phyloP scores from a whole-genome alignment of 2,329 filamentous ascomycete species.

The Pseudogymnoascus sp. region DNA sequence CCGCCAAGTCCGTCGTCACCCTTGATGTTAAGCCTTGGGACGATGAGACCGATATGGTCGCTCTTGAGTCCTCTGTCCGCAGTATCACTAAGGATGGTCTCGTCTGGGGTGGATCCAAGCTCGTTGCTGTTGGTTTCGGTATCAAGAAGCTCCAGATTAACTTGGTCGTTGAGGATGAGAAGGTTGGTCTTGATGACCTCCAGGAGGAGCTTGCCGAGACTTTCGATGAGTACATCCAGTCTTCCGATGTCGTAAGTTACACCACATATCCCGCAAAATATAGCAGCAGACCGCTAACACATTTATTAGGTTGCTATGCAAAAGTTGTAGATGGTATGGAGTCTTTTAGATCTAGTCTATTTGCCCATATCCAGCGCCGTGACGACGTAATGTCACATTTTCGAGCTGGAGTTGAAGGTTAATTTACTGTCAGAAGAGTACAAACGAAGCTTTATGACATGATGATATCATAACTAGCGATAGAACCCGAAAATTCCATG shows the following conservation, averaged over 20 bases:
- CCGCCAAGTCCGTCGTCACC: constrained; percentile 93
- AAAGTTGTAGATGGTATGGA: constrained; percentile 61
- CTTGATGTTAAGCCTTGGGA: constrained; percentile 98
- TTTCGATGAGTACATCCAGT: constrained; percentile 94
- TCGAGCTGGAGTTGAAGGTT: constrained; percentile 19
- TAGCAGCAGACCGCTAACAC: constrained; percentile 14
- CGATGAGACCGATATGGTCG: constrained; percentile 87
- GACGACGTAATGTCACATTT: constrained; percentile 19
- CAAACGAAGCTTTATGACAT: constrained; percentile 23
- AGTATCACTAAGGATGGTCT: constrained; percentile 86
- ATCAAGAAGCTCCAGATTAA: constrained; percentile 99
- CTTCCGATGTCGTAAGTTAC: constrained; percentile 63
- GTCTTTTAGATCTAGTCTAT: constrained; percentile 21
- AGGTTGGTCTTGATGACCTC: constrained; percentile 79
- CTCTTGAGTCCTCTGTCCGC: constrained; percentile 72
- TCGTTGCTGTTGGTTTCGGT: constrained; percentile 88
- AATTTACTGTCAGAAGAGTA: constrained; percentile 14
- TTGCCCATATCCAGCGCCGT: constrained; percentile 16
- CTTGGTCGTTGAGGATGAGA: constrained; percentile 94
- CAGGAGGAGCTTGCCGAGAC: constrained; percentile 70
- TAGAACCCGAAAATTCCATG: constrained; percentile 10
- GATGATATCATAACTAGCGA: constrained; percentile 22
- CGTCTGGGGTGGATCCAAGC: constrained; percentile 87
- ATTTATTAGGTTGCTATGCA: constrained; percentile 61
- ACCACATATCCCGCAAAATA: neutral